Conservation (phyloP, 371 early-diverging fungal species). For the Haplosporangium sp. region DNA sequence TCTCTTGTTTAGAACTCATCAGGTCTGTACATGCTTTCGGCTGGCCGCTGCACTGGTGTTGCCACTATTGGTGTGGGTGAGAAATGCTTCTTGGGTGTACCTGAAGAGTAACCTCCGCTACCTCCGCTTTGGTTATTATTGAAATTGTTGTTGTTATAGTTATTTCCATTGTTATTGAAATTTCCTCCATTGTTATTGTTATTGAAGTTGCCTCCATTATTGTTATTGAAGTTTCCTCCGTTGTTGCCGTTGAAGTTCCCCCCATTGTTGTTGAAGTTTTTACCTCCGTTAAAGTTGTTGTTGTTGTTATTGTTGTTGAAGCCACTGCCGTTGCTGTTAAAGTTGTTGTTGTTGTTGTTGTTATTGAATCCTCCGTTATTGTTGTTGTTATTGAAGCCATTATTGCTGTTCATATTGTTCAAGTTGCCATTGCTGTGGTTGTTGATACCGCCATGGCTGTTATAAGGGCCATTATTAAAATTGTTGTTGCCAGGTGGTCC, state of each 20-base stretch:
- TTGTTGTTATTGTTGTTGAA: not conserved
- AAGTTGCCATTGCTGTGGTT: slow-evolving; percentile 9
- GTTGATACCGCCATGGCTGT: slow-evolving; percentile 1
- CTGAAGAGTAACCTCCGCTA: not conserved
- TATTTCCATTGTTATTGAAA: slow-evolving; percentile 17
- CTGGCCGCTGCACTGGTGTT: slow-evolving; percentile 10
- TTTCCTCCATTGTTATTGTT: slow-evolving; percentile 17
- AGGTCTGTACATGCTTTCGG: slow-evolving; percentile 37
- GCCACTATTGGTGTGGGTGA: slow-evolving; percentile 21
- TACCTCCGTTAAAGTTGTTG: slow-evolving; percentile 9
- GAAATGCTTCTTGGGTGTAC: slow-evolving; percentile 9
- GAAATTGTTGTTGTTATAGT: slow-evolving; percentile 14
- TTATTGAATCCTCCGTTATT: too few species aligned
- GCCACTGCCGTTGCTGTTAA: slow-evolving; percentile 3
- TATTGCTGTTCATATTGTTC: slow-evolving; percentile 16
- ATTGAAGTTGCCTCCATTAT: slow-evolving; percentile 25
- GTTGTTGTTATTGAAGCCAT: slow-evolving; percentile 6
- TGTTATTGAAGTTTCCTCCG: slow-evolving; percentile 21
- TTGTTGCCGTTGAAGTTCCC: slow-evolving; percentile 19
- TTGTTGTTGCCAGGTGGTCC: slow-evolving; percentile 2
- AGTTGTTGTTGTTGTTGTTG: slow-evolving; percentile 11
- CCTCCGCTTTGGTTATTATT: slow-evolving; percentile 10
- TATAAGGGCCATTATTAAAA: slow-evolving; percentile 2
- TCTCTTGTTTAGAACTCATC: slow-evolving; percentile 19
- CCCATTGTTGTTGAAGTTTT: slow-evolving; percentile 7